Base-by-base conservation (phyloP, 768 basidiomycete species). In the Coprinellus aureogranulatus region DNA sequence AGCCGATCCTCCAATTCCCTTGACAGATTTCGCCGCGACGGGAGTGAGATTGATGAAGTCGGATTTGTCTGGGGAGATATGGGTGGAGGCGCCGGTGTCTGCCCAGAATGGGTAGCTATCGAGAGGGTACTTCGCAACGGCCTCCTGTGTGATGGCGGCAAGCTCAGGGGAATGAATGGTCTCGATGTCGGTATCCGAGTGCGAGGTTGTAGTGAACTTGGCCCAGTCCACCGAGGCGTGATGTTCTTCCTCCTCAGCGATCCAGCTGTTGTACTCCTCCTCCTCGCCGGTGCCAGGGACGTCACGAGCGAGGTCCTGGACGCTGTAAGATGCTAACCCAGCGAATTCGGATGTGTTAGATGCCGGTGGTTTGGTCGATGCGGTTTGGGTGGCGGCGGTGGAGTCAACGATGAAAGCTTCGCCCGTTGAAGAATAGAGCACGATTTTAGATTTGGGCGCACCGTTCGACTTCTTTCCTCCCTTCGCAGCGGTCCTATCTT, bases 1-100 rank as follows among this genome's bases (percentile, higher is more conserved):
- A 14, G 54, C 57, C 0, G 66, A 66, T 2, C 69, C 65, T 8
- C 70, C 66, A 4, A 72, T 55, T 1, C 74, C 70, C 16, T 64
- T 65, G 3, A 74, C 60, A 1, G 53, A 28, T 5, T 63, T 46
- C 11, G 68, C 55, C 0, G 59, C 3, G 20, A 72, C 70, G 10
- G 69, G 59, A 1, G 2, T 37, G 2, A 73, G 64, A 0, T 46
- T 46, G 8, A 50, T 20, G 61, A 74, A 73, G 55, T 74, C 69
- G 11, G 58, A 27, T 0, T 37, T 45, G 11, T 65, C 55, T 3
- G 59, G 65, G 2, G 68, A 66, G 27, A 72, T 59, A 37, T 70
- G 68, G 0, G 62, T 28, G 0, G 64, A 60, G 0, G 69, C 67
- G 0, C 72, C 69, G 1, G 67, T 64, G 46, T 72, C 62, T 5